These are phyloP conservation scores for Micractinium conductrix DNA, from an alignment of 139 green algal species.

Conservation along the genomic window DNA sequence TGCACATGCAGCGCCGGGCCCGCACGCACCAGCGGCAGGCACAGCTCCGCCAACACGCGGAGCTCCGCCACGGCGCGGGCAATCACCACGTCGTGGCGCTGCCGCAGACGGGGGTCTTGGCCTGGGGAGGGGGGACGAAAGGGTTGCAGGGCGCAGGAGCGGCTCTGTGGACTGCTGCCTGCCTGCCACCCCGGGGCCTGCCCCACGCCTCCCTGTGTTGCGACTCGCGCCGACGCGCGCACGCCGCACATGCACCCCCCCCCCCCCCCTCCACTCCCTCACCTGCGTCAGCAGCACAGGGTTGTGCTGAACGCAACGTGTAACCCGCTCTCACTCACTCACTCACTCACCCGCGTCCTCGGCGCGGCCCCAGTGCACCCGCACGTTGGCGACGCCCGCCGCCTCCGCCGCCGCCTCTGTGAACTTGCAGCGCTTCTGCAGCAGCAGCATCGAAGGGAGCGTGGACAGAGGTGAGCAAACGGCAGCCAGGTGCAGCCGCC, in stretches of 20 bases:
- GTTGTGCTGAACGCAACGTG: neutral
- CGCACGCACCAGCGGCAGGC: conserved; percentile 89
- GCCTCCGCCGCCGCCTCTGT: conserved; percentile 24
- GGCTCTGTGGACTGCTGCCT: too few species aligned
- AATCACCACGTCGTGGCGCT: conserved; percentile 78
- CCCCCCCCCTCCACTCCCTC: too few species aligned
- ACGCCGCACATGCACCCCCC: too few species aligned
- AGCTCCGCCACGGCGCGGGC: conserved; percentile 90
- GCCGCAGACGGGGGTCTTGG: conserved; percentile 25
- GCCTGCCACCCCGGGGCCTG: too few species aligned
- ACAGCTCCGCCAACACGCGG: conserved; percentile 87
- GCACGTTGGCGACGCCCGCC: conserved; percentile 70
- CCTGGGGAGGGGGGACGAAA: conserved; percentile 1
- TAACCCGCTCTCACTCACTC: too few species aligned
- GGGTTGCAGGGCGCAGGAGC: neutral
- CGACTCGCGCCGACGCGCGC: too few species aligned
- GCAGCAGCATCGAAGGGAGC: too few species aligned
- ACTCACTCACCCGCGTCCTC: conserved; percentile 76
- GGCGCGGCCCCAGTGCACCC: conserved; percentile 76
- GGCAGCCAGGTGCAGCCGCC: too few species aligned
- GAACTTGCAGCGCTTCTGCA: conserved; percentile 54
- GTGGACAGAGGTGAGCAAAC: too few species aligned
- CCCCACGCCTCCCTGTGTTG: too few species aligned
- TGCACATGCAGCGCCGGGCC: too few species aligned
- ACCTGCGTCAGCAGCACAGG: neutral